Evolutionary conservation across 1,284 basidiomycete genomes (phyloP), one percentile per base, ranked within the genome.

Genomic region (Trametes hirsuta): DNA sequence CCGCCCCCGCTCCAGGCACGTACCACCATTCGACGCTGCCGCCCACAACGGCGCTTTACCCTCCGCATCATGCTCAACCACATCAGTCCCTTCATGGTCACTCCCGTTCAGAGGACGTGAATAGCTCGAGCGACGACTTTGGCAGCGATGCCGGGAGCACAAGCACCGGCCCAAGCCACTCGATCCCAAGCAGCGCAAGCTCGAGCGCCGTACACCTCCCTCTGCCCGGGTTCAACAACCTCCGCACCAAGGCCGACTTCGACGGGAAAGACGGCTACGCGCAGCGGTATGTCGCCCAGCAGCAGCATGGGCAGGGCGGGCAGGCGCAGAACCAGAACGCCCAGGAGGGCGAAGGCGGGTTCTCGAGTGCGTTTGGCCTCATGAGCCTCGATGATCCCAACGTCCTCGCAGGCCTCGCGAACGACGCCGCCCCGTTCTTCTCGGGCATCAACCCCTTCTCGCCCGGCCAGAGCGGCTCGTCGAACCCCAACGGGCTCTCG

Each of bases 381-480:
- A 84, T 91, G 86, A 84, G 82, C 22, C 78, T 91, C 51, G 88
- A 90, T 60, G 88, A 90, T 67, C 83, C 84, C 2, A 81, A 81
- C 58, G 84, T 86, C 9, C 76, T 89, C 35, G 85, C 86, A 0
- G 84, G 85, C 1, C 75, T 89, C 45, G 73, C 84, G 3, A 71
- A 69, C 14, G 84, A 86, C 59, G 81, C 79, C 2, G 78, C 79
- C 14, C 83, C 87, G 0, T 90, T 90, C 76, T 90, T 90, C 70
- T 81, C 79, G 42, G 70, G 72, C 24, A 61, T 76, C 46, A 55
- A 50, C 6, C 51, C 47, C 1, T 59, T 62, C 40, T 30, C 59
- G 15, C 57, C 73, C 9, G 61, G 50, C 47, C 37, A 48, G 37
- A 53, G 53, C 45, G 52, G 50, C 30, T 42, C 50, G 21, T 35